Evolutionary conservation across 768 basidiomycete genomes (phyloP), one percentile per base, ranked within the genome.

Genomic region (Suillus hirtellus): DNA sequence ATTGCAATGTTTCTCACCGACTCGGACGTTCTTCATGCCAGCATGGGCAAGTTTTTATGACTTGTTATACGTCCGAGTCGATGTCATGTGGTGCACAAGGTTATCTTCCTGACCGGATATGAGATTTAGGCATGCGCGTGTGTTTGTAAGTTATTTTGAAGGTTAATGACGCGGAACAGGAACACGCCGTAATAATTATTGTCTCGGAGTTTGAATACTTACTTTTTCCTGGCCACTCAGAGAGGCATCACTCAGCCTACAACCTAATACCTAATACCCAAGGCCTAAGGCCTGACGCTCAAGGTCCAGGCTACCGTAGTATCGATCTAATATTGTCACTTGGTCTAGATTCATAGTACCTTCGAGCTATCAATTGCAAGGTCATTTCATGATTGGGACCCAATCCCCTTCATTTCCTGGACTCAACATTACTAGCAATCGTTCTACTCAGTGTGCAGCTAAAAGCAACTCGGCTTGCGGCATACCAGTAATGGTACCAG

Each of bases 241-340:
- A 38, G 37, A 38, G 37, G 37, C 42, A 42, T 37, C 10, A 37
- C 35, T 37, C 35, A 40, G 43, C 8, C 19, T n/a, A 44, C 43
- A 43, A 19, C 43, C 19, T 43, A 37, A 24, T n/a, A n/a, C n/a
- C n/a, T n/a, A 24, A 37, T 7, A 42, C 42, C 17, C 4, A 43
- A 9, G 43, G 44, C 21, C n/a, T 19, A 46, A 31, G 31, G 31
- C 31, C 31, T 31, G 31, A 31, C 31, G 31, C 31, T 5, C 6
- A 19, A 19, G 43, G 44, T 46, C 44, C 44, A 46, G 44, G n/a
- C 24, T 27, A 49, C 24, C 24, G 24, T 49, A 14, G 96, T 98
- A 38, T 52, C 50, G 34, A 49, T 40, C 43, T n/a, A 27, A 31
- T 40, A 44, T 44, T 44, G 60, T 9, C n/a, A 27, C 10, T 47